Evolutionary conservation across 2,329 filamentous ascomycete genomes (phyloP).

Genomic region (Aspergillus aculeatinus): DNA sequence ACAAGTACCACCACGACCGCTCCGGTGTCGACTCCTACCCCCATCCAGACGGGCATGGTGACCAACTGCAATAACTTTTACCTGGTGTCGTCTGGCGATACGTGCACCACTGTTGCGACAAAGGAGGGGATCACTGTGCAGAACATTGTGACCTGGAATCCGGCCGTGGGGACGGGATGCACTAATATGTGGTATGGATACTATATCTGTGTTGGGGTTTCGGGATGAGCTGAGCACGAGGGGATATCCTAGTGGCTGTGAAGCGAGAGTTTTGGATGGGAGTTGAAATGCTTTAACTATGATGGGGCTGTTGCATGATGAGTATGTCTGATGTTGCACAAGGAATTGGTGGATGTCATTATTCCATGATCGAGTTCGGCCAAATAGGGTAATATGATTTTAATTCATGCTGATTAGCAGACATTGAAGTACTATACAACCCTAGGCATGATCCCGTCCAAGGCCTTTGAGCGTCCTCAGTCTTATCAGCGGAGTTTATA

Average conservation of each 20-base stretch:
- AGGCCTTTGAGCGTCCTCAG: too few relatives aligned
- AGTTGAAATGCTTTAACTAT: background rate
- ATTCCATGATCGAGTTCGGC: background rate
- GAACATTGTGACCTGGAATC: slow-evolving; percentile 2
- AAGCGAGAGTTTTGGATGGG: background rate
- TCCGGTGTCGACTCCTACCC: background rate
- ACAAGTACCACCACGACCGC: background rate
- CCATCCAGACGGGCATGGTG: slow-evolving; percentile 1
- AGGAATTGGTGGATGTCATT: background rate
- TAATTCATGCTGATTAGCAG: too few relatives aligned
- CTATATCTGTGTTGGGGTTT: slow-evolving; percentile 1
- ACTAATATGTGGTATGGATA: slow-evolving; percentile 3
- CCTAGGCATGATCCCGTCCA: too few relatives aligned
- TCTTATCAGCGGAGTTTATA: too few relatives aligned
- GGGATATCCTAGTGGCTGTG: background rate
- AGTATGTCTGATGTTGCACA: background rate
- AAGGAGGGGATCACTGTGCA: background rate
- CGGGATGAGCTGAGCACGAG: background rate
- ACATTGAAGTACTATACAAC: too few relatives aligned
- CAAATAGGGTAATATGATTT: background rate
- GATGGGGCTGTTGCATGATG: background rate
- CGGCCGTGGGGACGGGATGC: background rate
- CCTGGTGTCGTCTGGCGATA: slow-evolving; percentile 1
- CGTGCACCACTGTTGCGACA: slow-evolving; percentile 5
- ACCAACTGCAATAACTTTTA: slow-evolving; percentile 2